Evolutionary conservation across 805 yeast species (phyloP).

Genomic region (Zygotorulaspora chibaensis): DNA sequence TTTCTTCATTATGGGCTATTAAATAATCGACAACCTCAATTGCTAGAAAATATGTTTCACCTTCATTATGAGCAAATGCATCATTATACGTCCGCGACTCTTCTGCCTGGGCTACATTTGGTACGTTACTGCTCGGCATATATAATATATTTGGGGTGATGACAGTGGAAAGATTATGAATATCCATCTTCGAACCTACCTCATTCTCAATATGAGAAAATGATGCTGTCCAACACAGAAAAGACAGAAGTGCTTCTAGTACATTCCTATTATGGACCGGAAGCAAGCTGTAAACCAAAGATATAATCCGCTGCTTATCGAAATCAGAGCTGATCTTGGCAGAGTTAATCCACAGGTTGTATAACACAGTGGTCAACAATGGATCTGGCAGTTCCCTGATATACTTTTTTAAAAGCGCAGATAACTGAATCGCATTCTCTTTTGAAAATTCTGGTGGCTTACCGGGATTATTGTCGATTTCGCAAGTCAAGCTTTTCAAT

Average conservation of each 20-base stretch:
- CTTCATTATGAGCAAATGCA: slow-evolving; percentile 41
- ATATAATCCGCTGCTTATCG: slow-evolving; percentile 46
- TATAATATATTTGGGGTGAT: slow-evolving; percentile 87
- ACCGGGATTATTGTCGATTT: slow-evolving; percentile 69
- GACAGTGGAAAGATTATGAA: slow-evolving; percentile 92
- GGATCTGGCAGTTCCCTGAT: slow-evolving; percentile 92
- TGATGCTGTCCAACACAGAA: slow-evolving; percentile 92
- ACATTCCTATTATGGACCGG: slow-evolving; percentile 81
- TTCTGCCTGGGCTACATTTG: slow-evolving; percentile 30
- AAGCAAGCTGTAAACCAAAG: slow-evolving; percentile 69
- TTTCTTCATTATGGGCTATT: slow-evolving; percentile 75
- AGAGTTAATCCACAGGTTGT: slow-evolving; percentile 72
- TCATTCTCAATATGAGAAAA: slow-evolving; percentile 91
- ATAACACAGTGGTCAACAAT: slow-evolving; percentile 67
- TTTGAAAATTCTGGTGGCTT: slow-evolving; percentile 63
- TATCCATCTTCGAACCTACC: slow-evolving; percentile 91
- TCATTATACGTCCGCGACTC: slow-evolving; percentile 33
- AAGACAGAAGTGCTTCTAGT: slow-evolving; percentile 77
- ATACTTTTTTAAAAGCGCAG: slow-evolving; percentile 88
- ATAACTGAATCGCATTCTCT: slow-evolving; percentile 86
- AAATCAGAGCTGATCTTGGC: slow-evolving; percentile 49
- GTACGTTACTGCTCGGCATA: slow-evolving; percentile 25
- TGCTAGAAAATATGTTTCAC: slow-evolving; percentile 79
- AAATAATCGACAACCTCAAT: slow-evolving; percentile 85
- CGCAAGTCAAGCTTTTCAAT: slow-evolving; percentile 65